phyloP scores from a whole-genome alignment of 148 eudicot species.

The Limonium bicolor region DNA sequence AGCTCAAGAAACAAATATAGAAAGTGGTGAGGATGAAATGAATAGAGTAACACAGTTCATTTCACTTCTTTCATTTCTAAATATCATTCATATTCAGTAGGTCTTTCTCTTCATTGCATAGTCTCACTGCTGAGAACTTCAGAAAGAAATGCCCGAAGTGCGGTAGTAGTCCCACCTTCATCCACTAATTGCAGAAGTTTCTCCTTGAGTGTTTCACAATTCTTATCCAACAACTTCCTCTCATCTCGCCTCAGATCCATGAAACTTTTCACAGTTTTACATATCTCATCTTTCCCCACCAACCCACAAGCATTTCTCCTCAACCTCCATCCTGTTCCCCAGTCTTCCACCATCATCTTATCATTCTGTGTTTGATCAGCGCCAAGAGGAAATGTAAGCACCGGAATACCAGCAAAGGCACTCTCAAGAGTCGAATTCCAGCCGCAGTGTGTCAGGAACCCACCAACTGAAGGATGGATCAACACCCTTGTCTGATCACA shows the following conservation, averaged over 20 bases:
- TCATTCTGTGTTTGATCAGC: slow-evolving; percentile 17
- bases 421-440: slow-evolving; percentile 23
- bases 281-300: slow-evolving; percentile 14
- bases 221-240: slow-evolving; percentile 11
- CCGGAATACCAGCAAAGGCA: slow-evolving; percentile 15
- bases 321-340: slow-evolving; percentile 25
- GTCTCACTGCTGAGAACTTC: too few relatives aligned
- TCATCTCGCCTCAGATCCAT: slow-evolving; percentile 19
- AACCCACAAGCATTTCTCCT: slow-evolving; percentile 7
- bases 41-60: too few relatives aligned
- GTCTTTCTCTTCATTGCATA: too few relatives aligned
- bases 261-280: slow-evolving; percentile 11
- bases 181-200: too few relatives aligned
- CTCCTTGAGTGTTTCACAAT: slow-evolving; percentile 2
- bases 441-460: slow-evolving; percentile 29
- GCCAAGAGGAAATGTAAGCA: slow-evolving; percentile 19
- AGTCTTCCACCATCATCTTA: slow-evolving; percentile 24
- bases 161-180: too few relatives aligned
- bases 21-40: too few relatives aligned
- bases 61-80: too few relatives aligned
- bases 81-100: too few relatives aligned
- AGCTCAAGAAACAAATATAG: too few relatives aligned
- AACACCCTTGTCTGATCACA: slow-evolving; percentile 34
- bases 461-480: slow-evolving; percentile 21
- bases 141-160: too few relatives aligned